These are phyloP conservation scores for Paramecium sonneborni DNA, from an alignment of 73 alveolate species.

Conservation along the genomic window DNA sequence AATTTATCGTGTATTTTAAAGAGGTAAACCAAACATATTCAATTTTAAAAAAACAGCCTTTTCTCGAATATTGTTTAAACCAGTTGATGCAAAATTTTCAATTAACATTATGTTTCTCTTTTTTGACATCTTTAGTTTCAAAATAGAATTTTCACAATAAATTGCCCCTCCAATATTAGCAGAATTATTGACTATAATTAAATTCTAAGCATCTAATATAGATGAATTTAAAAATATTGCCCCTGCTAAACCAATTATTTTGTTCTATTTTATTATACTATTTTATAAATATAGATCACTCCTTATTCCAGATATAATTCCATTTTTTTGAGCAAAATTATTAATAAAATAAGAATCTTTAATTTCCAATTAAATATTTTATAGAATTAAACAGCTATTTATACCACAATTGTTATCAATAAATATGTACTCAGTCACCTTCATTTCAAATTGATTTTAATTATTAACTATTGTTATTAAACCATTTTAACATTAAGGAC, in stretches of 20 bases:
- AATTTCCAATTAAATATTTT: background rate
- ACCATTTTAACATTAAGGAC: background rate
- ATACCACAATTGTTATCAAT: background rate
- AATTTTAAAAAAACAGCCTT: background rate
- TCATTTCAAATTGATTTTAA: background rate
- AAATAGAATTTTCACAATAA: background rate
- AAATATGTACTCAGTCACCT: background rate
- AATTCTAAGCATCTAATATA: background rate
- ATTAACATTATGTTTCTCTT: background rate
- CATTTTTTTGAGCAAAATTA: background rate
- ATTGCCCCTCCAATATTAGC: background rate
- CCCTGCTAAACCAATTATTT: background rate
- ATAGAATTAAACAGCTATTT: background rate
- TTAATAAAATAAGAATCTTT: background rate
- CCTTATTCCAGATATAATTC: background rate
- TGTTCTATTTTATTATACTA: background rate
- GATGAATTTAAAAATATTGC: background rate
- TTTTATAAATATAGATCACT: background rate
- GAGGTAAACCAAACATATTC: background rate
- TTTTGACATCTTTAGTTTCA: background rate
- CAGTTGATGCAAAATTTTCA: background rate
- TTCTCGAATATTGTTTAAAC: background rate
- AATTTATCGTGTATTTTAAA: background rate
- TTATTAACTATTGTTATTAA: background rate
- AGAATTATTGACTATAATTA: background rate